These are phyloP conservation scores for Kodamaea suecica DNA, from an alignment of 1,139 yeast species.

Conservation along the genomic window DNA sequence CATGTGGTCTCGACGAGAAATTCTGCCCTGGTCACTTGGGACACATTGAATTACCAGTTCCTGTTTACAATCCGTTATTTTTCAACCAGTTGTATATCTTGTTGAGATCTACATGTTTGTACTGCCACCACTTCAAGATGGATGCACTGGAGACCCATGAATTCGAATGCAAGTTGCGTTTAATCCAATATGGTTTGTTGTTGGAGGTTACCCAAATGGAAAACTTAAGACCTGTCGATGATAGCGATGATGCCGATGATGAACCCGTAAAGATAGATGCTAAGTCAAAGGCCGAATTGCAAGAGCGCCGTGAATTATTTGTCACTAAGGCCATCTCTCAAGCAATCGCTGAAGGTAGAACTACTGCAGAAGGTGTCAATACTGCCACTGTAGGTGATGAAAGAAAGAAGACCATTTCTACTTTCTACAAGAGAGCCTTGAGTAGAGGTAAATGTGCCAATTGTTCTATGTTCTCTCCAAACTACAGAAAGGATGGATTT, in stretches of 20 bases:
- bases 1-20: constrained; percentile 94
- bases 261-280: constrained; percentile 30
- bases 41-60: constrained; percentile 93
- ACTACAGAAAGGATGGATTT: constrained; percentile 91
- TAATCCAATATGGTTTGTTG: constrained; percentile 85
- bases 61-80: constrained; percentile 92
- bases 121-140: constrained; percentile 83
- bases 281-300: constrained; percentile 46
- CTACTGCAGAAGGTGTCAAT: constrained; percentile 61
- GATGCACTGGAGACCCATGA: constrained; percentile 67
- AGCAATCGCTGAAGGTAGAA: constrained; percentile 78
- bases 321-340: constrained; percentile 67
- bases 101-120: constrained; percentile 81
- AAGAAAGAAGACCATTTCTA: constrained; percentile 72
- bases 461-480: constrained; percentile 93
- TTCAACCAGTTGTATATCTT: constrained; percentile 86
- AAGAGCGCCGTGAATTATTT: constrained; percentile 60
- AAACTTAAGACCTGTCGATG: constrained; percentile 18
- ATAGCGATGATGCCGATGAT: constrained; percentile 34
- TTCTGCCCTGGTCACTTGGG: constrained; percentile 99
- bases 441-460: constrained; percentile 87
- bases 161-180: constrained; percentile 70
- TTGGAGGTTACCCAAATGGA: constrained; percentile 76
- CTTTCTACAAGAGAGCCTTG: constrained; percentile 69
- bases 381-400: constrained; percentile 88